A percentile compares a stretch with the other conserved stretches of the same genome.
Evolutionary conservation across 129 eudicot genomes (phyloP).

Genomic region (Heracleum sosnowskyi): DNA sequence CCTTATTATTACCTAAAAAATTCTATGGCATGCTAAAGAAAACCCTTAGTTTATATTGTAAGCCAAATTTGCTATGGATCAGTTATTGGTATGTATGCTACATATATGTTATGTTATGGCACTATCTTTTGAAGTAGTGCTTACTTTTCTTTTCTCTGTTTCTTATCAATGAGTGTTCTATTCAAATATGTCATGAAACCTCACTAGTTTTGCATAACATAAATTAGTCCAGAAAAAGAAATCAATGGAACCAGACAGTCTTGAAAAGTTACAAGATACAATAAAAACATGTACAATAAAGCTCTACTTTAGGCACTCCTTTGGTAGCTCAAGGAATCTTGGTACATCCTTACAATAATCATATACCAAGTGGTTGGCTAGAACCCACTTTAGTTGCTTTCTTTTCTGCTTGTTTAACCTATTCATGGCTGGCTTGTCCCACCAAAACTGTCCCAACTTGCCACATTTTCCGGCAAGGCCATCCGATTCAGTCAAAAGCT

Average conservation of each 20-base stretch:
- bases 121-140: not conserved
- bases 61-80: not conserved
- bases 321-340: slow-evolving; percentile 20
- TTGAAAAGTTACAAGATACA: not conserved
- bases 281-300: not conserved
- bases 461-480: slow-evolving; percentile 19
- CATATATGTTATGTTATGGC: not conserved
- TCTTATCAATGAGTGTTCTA: not conserved
- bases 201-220: not conserved
- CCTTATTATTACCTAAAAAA: not conserved
- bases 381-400: slow-evolving; percentile 15
- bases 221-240: not conserved
- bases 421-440: slow-evolving; percentile 27
- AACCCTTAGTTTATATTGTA: not conserved
- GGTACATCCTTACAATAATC: slow-evolving; percentile 28
- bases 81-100: not conserved
- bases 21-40: not conserved
- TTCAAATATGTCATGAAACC: not conserved
- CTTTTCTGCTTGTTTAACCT: slow-evolving; percentile 17
- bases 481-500: slow-evolving; percentile 1
- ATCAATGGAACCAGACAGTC: not conserved
- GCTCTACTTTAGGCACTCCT: slow-evolving; percentile 11
- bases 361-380: slow-evolving; percentile 18
- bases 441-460: slow-evolving; percentile 23
- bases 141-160: not conserved